phyloP scores from a whole-genome alignment of 2,329 filamentous ascomycete species.

The Leptosphaerulina australis region DNA sequence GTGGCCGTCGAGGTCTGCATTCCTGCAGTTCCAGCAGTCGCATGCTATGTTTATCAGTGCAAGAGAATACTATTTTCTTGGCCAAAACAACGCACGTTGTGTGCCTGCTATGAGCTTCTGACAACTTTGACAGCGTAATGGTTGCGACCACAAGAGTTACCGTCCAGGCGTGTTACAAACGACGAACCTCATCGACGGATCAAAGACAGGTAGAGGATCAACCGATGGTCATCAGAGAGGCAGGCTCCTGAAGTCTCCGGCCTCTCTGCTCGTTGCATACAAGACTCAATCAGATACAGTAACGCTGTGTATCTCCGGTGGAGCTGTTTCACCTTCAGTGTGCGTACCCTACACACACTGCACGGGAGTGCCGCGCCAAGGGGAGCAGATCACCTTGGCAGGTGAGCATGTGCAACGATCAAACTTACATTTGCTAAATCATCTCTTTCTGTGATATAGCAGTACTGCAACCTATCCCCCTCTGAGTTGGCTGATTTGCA shows the following conservation, averaged over 20 bases:
- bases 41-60: not conserved
- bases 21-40: not conserved
- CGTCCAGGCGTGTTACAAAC: not conserved
- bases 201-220: not conserved
- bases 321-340: slow-evolving; percentile 8
- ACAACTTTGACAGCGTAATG: too few species aligned
- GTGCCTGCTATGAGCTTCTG: not conserved
- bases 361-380: slow-evolving; percentile 29
- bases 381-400: slow-evolving; percentile 29
- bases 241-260: not conserved
- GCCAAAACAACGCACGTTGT: not conserved
- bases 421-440: slow-evolving; percentile 19
- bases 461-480: not conserved
- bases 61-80: slow-evolving; percentile 9
- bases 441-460: not conserved
- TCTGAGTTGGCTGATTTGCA: not conserved
- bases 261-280: slow-evolving; percentile 22
- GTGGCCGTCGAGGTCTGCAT: not conserved
- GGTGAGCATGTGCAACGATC: slow-evolving; percentile 19
- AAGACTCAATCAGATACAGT: slow-evolving; percentile 17
- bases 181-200: not conserved
- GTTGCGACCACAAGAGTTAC: not conserved
- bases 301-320: slow-evolving; percentile 3
- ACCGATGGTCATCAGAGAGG: not conserved
- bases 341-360: slow-evolving; percentile 1